Conservation (phyloP, 2,329 filamentous ascomycete genomes). For the Ampelomyces quisqualis region DNA sequence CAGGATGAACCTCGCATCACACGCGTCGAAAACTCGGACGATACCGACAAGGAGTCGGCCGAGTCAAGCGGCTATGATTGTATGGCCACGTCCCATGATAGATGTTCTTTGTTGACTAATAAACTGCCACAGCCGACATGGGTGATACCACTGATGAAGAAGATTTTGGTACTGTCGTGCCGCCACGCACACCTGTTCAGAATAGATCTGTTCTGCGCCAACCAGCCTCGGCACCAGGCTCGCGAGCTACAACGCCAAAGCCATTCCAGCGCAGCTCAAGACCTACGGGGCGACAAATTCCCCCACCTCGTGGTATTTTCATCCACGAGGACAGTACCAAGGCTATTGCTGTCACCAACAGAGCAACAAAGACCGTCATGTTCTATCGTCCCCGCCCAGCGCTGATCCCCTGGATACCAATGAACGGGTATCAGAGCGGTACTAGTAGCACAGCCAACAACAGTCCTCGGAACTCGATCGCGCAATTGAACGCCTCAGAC, state of each 20-base stretch:
- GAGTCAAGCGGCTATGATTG: conserved; percentile 60
- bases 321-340: conserved; percentile 40
- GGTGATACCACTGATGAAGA: conserved; percentile 60
- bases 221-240: conserved; percentile 49
- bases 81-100: conserved; percentile 45
- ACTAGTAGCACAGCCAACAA: conserved; percentile 44
- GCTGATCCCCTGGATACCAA: conserved; percentile 30
- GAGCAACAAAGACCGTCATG: conserved; percentile 44
- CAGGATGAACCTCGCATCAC: conserved; percentile 49
- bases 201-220: conserved; percentile 51
- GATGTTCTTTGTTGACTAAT: conserved; percentile 48
- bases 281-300: conserved; percentile 29
- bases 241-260: conserved; percentile 39
- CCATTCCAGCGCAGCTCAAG: conserved; percentile 41
- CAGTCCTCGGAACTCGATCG: conserved; percentile 42
- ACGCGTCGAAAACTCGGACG: conserved; percentile 30
- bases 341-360: conserved; percentile 48
- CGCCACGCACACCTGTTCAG: conserved; percentile 48
- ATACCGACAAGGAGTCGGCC: conserved; percentile 48
- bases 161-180: conserved; percentile 48
- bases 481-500: conserved; percentile 40
- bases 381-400: conserved; percentile 45
- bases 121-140: conserved; percentile 53
- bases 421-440: conserved; percentile 40
- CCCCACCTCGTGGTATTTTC: conserved; percentile 40